Evolutionary conservation across 495 filamentous ascomycete species (phyloP), one percentile per base, ranked within the genome.

Genomic region (Hypoxylon lenormandii): DNA sequence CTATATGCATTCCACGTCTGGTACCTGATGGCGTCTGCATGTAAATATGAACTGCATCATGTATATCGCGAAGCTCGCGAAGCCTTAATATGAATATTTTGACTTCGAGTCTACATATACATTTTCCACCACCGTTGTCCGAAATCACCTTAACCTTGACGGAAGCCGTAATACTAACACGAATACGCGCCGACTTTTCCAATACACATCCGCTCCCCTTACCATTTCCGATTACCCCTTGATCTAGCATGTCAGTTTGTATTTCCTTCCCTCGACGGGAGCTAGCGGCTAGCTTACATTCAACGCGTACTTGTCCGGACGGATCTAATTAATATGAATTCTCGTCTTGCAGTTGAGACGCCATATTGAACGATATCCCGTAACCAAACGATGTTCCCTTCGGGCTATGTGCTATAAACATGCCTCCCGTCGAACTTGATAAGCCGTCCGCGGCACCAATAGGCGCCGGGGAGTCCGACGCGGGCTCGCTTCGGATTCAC

Each of bases 351-450:
- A 49, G 45, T 28, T 36, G 18, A 43, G 38, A 15, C 36, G 26
- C 45, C 5, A 21, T 51, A 33, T 43, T 22, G 22, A 21, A 21
- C 16, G 22, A 49, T 15, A 37, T 8, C 15, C 15, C n/a, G 26
- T 7, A 11, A 11, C 12, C 16, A 15, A 21, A 22, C 8, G 8
- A 22, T 11, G 23, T 51, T 7, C 19, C 11, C 15, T 43, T 21
- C 6, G n/a, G 48, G 18, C 5, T 16, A 26, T 37, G 33, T 22
- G n/a, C 26, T n/a, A 28, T n/a, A 37, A n/a, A 10, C 4, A 69
- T 72, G 69, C 45, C 60, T 26, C 49, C 69, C 11, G 43, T 69
- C 56, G 60, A 72, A 53, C 56, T 72, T n/a, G 65, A 69, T n/a
- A 69, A 65, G 55, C 65, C 69, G 6, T 53, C 65, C 10, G 49